phyloP scores from a whole-genome alignment of 306 rosid genomes.

The Dalbergia oliveri region DNA sequence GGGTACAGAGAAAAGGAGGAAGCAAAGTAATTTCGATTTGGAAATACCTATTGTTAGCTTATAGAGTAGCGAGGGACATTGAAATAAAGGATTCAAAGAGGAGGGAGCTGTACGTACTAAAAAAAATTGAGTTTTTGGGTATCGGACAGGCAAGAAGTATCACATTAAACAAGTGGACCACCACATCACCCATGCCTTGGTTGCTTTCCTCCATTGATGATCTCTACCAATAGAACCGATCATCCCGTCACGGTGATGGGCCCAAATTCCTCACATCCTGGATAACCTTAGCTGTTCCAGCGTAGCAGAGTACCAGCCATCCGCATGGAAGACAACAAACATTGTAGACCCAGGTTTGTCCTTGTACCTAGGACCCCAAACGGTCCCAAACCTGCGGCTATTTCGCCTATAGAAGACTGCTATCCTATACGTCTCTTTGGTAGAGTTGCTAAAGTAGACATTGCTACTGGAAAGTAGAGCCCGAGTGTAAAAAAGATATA shows the following conservation, averaged over 20 bases:
- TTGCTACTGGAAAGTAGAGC: too few species aligned
- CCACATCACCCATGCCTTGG: conserved; percentile 10
- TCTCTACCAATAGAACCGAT: conserved; percentile 49
- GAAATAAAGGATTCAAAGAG: neutral
- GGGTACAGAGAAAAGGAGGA: neutral
- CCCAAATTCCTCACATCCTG: conserved; percentile 60
- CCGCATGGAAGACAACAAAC: conserved; percentile 52
- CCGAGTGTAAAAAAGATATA: too few species aligned
- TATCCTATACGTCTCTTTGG: too few species aligned
- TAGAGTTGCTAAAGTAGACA: too few species aligned
- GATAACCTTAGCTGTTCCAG: conserved; percentile 65
- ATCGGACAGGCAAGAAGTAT: neutral
- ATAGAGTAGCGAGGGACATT: conserved; percentile 17
- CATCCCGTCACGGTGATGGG: conserved; percentile 45
- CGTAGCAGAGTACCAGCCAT: conserved; percentile 53
- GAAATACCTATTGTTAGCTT: neutral
- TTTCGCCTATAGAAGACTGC: neutral
- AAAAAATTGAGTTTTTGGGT: neutral
- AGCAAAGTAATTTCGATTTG: neutral
- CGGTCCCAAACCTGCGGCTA: conserved; percentile 60
- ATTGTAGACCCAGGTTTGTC: conserved; percentile 48
- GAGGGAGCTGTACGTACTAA: neutral
- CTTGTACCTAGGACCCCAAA: conserved; percentile 26
- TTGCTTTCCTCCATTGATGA: conserved; percentile 39
- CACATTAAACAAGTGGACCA: conserved; percentile 48